A percentile compares a stretch with the other conserved stretches of the same genome.
These are phyloP conservation scores for Physcomitrium patens DNA, from an alignment of 225 moss, liverwort and hornwort genomes.

Conservation along the genomic window DNA sequence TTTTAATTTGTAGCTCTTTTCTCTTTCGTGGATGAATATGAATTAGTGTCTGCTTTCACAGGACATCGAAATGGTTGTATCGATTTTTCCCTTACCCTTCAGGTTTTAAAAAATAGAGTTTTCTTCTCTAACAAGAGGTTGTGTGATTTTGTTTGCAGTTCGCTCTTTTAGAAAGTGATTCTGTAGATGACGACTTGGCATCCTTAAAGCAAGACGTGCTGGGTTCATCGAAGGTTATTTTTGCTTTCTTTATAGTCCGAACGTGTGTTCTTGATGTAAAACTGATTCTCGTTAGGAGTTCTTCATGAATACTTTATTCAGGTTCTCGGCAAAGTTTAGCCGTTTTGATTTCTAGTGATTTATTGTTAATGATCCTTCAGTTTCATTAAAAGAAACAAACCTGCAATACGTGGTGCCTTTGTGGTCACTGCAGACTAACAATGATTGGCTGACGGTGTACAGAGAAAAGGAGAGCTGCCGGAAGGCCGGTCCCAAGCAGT, in stretches of 20 bases:
- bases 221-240: slow-evolving; percentile 77
- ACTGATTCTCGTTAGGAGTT: background rate
- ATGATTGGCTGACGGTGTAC: slow-evolving; percentile 28
- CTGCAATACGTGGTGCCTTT: slow-evolving; percentile 6
- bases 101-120: slow-evolving; percentile 3
- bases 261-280: background rate
- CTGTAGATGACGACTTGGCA: slow-evolving; percentile 94
- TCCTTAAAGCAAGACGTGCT: slow-evolving; percentile 85
- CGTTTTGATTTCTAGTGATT: background rate
- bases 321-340: background rate
- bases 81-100: background rate
- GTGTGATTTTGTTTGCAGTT: slow-evolving; percentile 59
- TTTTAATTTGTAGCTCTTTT: too few relatives aligned
- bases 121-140: slow-evolving; percentile 21
- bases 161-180: slow-evolving; percentile 78
- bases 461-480: slow-evolving; percentile 86
- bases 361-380: background rate
- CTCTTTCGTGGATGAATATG: background rate
- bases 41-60: background rate
- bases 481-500: slow-evolving; percentile 86
- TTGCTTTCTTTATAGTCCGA: background rate
- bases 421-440: slow-evolving; percentile 8
- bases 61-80: slow-evolving; percentile 10
- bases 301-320: background rate
- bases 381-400: background rate